These are phyloP conservation scores for Fraxinus latifolia DNA, from an alignment of 305 asterid species.

Conservation along the genomic window DNA sequence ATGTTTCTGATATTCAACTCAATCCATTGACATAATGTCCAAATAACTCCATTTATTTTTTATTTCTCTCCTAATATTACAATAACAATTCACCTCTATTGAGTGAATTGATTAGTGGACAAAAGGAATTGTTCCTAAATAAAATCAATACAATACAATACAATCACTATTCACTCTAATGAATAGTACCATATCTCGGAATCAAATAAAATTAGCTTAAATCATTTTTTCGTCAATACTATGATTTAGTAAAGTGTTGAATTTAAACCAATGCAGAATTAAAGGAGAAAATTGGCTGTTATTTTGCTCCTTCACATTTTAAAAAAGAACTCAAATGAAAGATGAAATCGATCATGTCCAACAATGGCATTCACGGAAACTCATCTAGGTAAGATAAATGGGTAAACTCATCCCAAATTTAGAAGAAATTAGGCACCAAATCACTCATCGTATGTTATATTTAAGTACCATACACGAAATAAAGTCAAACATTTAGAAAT, in stretches of 20 bases:
- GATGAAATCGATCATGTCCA: neutral
- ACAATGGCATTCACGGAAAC: neutral
- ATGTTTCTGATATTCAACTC: neutral
- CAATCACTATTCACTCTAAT: neutral
- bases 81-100: neutral
- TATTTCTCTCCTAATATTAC: neutral
- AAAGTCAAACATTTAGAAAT: neutral
- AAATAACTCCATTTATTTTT: neutral
- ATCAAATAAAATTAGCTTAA: neutral
- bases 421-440: neutral
- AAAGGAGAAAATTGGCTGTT: neutral
- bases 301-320: neutral
- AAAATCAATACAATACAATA: neutral
- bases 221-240: neutral
- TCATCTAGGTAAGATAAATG: neutral
- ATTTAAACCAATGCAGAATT: neutral
- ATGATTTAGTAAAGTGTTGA: neutral
- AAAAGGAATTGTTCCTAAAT: neutral
- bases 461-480: neutral
- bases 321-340: too few species aligned
- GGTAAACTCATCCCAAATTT: neutral
- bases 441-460: neutral
- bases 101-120: neutral
- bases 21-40: neutral
- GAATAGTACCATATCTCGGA: neutral